Conservation (phyloP, 1,284 basidiomycete species). For the Ustilago trichophora region DNA sequence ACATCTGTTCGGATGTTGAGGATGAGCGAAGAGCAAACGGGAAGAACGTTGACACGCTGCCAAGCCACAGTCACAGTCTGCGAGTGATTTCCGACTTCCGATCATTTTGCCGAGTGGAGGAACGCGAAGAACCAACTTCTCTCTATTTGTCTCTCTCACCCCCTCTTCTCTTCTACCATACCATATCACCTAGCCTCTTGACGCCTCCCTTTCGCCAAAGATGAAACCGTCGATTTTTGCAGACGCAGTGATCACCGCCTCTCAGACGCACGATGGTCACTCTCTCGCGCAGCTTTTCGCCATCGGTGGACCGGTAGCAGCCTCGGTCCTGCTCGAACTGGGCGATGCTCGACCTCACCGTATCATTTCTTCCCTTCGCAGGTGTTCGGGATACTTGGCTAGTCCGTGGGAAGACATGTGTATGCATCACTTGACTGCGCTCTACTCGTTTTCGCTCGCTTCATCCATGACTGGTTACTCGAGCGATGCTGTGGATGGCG, state of each 20-base stretch:
- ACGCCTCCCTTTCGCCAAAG: background rate
- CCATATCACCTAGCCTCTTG: too few relatives aligned
- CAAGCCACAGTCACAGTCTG: too few relatives aligned
- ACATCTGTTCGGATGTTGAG: too few relatives aligned
- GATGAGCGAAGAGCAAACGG: too few relatives aligned
- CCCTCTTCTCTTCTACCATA: background rate
- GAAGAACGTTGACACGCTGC: too few relatives aligned
- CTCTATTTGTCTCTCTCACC: background rate
- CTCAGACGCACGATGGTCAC: conserved; percentile 23
- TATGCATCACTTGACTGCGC: conserved; percentile 32
- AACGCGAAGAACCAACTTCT: too few relatives aligned
- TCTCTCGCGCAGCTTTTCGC: conserved; percentile 50
- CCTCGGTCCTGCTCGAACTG: conserved; percentile 30
- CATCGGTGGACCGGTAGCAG: conserved; percentile 29
- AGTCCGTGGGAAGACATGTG: conserved; percentile 59
- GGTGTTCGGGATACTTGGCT: conserved; percentile 45
- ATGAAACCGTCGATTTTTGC: conserved; percentile 46
- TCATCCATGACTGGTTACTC: conserved; percentile 15
- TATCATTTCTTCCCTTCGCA: conserved; percentile 37
- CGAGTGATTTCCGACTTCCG: too few relatives aligned
- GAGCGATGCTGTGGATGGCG: conserved; percentile 9
- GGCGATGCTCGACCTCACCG: conserved; percentile 27
- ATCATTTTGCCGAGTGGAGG: too few relatives aligned
- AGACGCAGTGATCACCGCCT: conserved; percentile 41
- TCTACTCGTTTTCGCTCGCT: conserved; percentile 41